Percentiles rank a stretch among this genome's conserved stretches.
Conservation (phyloP, 805 yeast genomes). For the Sugiyamaella marilandica region DNA sequence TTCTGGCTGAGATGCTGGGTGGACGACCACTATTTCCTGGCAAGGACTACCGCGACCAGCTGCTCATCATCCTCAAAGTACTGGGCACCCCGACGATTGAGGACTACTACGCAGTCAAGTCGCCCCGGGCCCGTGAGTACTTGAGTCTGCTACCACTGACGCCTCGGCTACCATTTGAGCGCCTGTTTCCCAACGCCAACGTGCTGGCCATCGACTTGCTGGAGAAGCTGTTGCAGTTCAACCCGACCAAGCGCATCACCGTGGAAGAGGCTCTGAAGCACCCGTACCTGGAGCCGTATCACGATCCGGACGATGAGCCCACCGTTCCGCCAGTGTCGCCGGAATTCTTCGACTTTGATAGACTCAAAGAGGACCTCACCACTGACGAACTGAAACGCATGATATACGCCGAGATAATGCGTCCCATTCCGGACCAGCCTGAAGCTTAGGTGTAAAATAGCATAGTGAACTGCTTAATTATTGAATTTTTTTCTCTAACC, state of each 20-base stretch:
- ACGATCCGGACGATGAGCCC: conserved; percentile 94
- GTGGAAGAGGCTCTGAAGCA: conserved; percentile 82
- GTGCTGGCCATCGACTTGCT: conserved; percentile 66
- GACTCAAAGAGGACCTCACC: conserved; percentile 69
- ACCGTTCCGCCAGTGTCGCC: conserved; percentile 74
- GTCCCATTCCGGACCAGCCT: conserved; percentile 5
- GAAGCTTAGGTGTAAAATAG: too few species aligned
- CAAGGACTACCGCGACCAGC: conserved; percentile 86
- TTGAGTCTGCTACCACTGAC: conserved; percentile 71
- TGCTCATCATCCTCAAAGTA: conserved; percentile 75
- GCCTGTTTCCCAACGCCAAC: conserved; percentile 47
- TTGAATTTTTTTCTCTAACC: too few species aligned
- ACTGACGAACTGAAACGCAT: conserved; percentile 71
- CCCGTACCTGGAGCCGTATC: conserved; percentile 82
- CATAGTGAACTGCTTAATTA: too few species aligned
- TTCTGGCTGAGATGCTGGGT: conserved; percentile 80
- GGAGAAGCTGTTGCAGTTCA: conserved; percentile 70
- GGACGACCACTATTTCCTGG: conserved; percentile 93
- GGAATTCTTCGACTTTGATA: conserved; percentile 87
- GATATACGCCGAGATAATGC: conserved; percentile 77
- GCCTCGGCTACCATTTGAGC: conserved; percentile 53
- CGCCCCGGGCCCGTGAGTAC: conserved; percentile 84
- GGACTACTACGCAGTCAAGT: conserved; percentile 66
- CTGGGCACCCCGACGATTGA: conserved; percentile 85
- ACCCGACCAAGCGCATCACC: conserved; percentile 75